A percentile compares a stretch with the other conserved stretches of the same genome.
phyloP scores from a whole-genome alignment of 345 rosid species.

The Arabidopsis suecica region DNA sequence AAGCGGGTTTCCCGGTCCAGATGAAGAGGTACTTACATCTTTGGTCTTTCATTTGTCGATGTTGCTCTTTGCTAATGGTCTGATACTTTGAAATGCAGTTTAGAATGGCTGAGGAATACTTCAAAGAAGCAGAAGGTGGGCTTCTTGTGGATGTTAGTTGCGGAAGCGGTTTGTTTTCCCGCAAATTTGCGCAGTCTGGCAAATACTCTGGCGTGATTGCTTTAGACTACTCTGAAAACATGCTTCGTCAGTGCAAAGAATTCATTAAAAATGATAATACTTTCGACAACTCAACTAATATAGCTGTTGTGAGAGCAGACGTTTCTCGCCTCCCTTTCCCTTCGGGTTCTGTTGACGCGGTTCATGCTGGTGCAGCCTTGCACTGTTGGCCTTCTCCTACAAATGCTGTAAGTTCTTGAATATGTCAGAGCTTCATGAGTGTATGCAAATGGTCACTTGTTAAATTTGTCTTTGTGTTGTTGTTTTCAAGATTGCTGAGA shows the following conservation, averaged over 20 bases:
- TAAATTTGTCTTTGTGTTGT: not conserved
- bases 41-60: not conserved
- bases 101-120: slow-evolving; percentile 90
- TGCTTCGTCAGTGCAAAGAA: slow-evolving; percentile 92
- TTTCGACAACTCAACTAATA: slow-evolving; percentile 59
- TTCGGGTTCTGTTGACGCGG: slow-evolving; percentile 82
- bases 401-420: slow-evolving; percentile 67
- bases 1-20: slow-evolving; percentile 94
- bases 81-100: slow-evolving; percentile 60
- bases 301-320: slow-evolving; percentile 94
- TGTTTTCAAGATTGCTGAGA: slow-evolving; percentile 74
- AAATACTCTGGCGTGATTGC: slow-evolving; percentile 84
- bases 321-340: slow-evolving; percentile 87
- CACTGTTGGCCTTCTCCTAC: slow-evolving; percentile 99
- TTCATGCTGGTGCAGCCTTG: slow-evolving; percentile 95
- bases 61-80: slow-evolving; percentile 1
- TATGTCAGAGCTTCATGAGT: not conserved
- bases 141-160: slow-evolving; percentile 92
- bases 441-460: not conserved
- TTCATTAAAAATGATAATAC: slow-evolving; percentile 70
- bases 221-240: slow-evolving; percentile 93
- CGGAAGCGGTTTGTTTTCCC: slow-evolving; percentile 92
- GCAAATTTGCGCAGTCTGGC: slow-evolving; percentile 81
- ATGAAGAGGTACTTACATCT: slow-evolving; percentile 67
- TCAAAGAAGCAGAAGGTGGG: slow-evolving; percentile 79